Evolutionary conservation across 495 filamentous ascomycete genomes (phyloP).

Genomic region (Penicillium lagena): DNA sequence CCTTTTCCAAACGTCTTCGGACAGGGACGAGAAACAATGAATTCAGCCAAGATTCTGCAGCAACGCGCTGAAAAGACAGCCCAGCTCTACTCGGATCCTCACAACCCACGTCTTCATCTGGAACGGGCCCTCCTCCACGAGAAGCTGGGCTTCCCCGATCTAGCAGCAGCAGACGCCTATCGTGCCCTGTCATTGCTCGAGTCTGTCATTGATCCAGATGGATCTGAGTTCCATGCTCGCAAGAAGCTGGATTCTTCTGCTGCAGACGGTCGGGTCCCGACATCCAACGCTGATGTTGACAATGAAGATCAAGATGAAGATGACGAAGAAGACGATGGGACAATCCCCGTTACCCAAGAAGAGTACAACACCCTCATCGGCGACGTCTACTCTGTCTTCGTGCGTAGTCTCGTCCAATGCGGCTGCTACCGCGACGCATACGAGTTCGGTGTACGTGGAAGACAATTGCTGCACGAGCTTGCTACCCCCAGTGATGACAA

Average conservation of each 20-base stretch:
- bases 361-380: slow-evolving; percentile 36
- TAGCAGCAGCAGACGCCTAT: slow-evolving; percentile 87
- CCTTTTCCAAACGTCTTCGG: not conserved
- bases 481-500: slow-evolving; percentile 19
- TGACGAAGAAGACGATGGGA: slow-evolving; percentile 29
- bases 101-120: slow-evolving; percentile 73
- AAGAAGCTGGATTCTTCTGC: slow-evolving; percentile 11
- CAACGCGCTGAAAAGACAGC: slow-evolving; percentile 18
- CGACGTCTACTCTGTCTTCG: slow-evolving; percentile 35
- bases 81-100: slow-evolving; percentile 49
- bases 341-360: slow-evolving; percentile 29
- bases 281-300: slow-evolving; percentile 6
- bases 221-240: slow-evolving; percentile 36
- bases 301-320: slow-evolving; percentile 19
- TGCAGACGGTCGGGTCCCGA: not conserved
- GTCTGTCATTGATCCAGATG: slow-evolving; percentile 59
- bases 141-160: slow-evolving; percentile 77
- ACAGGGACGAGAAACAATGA: not conserved
- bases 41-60: slow-evolving; percentile 13
- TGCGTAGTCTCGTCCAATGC: slow-evolving; percentile 55
- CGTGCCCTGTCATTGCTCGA: slow-evolving; percentile 79
- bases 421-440: slow-evolving; percentile 66
- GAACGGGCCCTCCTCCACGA: slow-evolving; percentile 64
- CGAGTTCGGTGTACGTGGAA: slow-evolving; percentile 51
- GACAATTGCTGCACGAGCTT: slow-evolving; percentile 13